Evolutionary conservation across 2,329 filamentous ascomycete genomes (phyloP), one percentile per base, ranked within the genome.

Genomic region (Claviceps sorghi): DNA sequence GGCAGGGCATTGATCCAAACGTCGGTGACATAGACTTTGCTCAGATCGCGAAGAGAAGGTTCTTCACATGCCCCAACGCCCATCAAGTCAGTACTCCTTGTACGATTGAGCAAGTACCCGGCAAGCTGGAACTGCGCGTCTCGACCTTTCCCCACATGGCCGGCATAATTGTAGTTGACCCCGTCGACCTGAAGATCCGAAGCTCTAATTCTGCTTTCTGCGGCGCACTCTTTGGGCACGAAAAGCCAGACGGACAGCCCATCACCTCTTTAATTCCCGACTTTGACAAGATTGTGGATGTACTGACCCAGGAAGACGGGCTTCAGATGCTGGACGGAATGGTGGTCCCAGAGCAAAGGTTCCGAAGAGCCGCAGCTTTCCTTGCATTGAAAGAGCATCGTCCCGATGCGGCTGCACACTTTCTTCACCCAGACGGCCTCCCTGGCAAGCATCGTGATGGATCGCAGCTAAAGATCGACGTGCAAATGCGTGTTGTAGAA

Each of bases 111-210:
- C 84, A 86, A 61, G 72, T 87, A 2, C 77, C 80, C 36, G 82
- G 79, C 43, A 75, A 83, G 58, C 77, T 80, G 19, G 82, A 87
- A 58, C 77, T 98, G 57, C 82, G 88, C 50, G 79, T 98, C 44
- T 95, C 91, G 17, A 95, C 89, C 63, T 95, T 96, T 58, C 93
- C 93, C 17, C 91, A 98, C 64, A 96, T 98, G 68, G 93, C 93
- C 52, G 93, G 93, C 48, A 96, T 98, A 61, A 83, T 98, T 62
- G 90, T 98, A 9, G 75, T 98, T 13, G 84, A 86, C n/a, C 84
- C 91, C 1, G 72, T 81, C 32, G 82, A 78, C 0, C 75, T 97
- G 57, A 79, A 80, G 49, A 86, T 98, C 60, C 86, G 86, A 63
- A 96, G 90, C 69, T 93, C 90, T 9, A 98, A 98, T 66, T 87